Conservation (phyloP, 1,284 basidiomycete genomes). For the Psilocybe mexicana region DNA sequence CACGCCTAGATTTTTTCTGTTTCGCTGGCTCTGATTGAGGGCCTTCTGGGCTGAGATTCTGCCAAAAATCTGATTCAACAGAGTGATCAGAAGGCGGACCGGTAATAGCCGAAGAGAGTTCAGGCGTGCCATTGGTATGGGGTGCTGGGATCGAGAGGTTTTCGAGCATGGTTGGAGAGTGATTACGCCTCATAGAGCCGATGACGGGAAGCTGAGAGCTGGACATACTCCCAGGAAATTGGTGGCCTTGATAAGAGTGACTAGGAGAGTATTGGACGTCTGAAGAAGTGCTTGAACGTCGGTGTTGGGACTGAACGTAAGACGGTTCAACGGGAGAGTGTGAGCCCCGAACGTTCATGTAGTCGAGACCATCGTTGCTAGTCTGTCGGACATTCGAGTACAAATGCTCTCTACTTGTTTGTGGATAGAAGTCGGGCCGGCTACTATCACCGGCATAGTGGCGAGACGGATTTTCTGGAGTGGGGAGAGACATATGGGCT, state of each 20-base stretch:
- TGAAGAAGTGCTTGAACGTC: constrained; percentile 8
- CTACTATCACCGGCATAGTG: constrained; percentile 14
- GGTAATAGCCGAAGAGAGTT: constrained; percentile 16
- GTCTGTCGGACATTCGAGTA: constrained; percentile 7
- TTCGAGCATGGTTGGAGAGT: constrained; percentile 14
- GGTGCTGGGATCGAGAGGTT: constrained; percentile 10
- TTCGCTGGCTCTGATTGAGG: constrained; percentile 15
- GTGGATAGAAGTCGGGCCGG: constrained; percentile 12
- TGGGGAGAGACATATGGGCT: constrained; percentile 3
- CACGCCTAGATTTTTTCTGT: constrained; percentile 49
- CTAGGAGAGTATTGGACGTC: constrained; percentile 8
- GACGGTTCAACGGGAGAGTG: background rate
- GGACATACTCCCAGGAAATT: constrained; percentile 1
- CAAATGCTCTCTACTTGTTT: constrained; percentile 4
- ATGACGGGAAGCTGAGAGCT: constrained; percentile 7
- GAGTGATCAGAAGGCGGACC: constrained; percentile 21
- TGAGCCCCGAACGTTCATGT: background rate
- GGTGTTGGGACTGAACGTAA: constrained; percentile 23
- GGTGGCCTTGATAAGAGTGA: constrained; percentile 6
- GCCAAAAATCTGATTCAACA: constrained; percentile 27
- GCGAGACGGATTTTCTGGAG: constrained; percentile 14
- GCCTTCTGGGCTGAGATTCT: constrained; percentile 14
- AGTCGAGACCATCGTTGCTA: background rate
- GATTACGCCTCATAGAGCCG: constrained; percentile 11
- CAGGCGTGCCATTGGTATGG: constrained; percentile 9